Percentiles rank a stretch among this genome's conserved stretches.
These are phyloP conservation scores for Camellia lanceoleosa DNA, from an alignment of 148 eudicot species.

Conservation along the genomic window DNA sequence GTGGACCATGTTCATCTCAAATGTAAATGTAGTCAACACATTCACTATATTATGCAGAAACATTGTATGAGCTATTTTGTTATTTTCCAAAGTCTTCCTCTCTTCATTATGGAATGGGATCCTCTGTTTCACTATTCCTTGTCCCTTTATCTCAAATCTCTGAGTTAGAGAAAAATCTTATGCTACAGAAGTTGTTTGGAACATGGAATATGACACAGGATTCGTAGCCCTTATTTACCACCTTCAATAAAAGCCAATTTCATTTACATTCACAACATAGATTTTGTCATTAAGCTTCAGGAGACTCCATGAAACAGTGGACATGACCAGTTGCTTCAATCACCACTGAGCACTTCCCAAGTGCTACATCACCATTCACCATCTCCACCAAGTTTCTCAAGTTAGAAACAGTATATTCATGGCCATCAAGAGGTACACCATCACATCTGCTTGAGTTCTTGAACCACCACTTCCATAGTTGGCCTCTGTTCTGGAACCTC, in stretches of 20 bases:
- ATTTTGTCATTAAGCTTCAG: neutral
- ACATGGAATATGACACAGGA: no score
- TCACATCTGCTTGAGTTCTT: constrained; percentile 30
- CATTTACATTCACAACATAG: neutral
- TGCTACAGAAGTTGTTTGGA: no score
- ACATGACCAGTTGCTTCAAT: neutral
- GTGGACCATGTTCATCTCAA: no score
- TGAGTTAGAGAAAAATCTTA: no score
- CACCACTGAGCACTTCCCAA: constrained; percentile 2
- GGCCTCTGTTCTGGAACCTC: constrained; percentile 72
- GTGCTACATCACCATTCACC: neutral
- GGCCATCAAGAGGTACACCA: neutral
- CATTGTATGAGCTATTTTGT: no score
- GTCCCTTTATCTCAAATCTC: no score
- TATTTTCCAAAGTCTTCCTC: no score
- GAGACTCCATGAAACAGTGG: no score
- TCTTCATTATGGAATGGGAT: no score
- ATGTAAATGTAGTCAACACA: no score
- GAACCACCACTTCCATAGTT: constrained; percentile 50
- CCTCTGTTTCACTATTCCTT: no score
- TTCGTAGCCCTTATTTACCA: neutral
- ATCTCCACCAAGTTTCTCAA: constrained; percentile 1
- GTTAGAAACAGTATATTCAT: neutral
- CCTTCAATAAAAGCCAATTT: neutral
- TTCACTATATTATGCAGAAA: no score